These are phyloP conservation scores for Henckelia pumila DNA, from an alignment of 257 asterid genomes.

Conservation along the genomic window DNA sequence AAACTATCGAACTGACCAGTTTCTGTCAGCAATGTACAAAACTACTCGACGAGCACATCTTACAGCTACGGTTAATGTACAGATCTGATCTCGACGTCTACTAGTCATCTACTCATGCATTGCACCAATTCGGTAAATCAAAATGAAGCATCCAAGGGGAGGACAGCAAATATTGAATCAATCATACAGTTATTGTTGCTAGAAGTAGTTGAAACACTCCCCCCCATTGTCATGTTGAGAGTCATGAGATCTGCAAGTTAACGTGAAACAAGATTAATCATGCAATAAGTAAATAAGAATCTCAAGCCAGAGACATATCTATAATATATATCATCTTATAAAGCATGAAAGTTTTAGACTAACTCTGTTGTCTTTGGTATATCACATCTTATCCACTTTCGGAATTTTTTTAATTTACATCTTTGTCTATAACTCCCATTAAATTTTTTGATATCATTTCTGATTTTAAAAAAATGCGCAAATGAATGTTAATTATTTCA, in stretches of 20 bases:
- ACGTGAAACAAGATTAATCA: background rate
- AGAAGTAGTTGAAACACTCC: background rate
- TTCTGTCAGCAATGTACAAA: conserved; percentile 27
- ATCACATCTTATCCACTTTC: no score
- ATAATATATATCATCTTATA: no score
- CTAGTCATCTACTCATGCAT: conserved; percentile 20
- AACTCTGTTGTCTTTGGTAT: no score
- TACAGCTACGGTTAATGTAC: conserved; percentile 22
- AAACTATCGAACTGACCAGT: conserved; percentile 20
- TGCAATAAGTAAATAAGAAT: background rate
- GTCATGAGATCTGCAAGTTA: conserved; percentile 32
- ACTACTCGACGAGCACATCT: conserved; percentile 5
- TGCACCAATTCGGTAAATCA: conserved; percentile 22
- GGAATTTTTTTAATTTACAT: no score
- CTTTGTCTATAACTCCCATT: no score
- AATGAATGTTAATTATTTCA: no score
- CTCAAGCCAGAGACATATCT: no score
- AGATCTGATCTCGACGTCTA: conserved; percentile 21
- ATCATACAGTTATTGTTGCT: conserved; percentile 17
- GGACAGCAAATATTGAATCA: conserved; percentile 12
- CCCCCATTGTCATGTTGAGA: conserved; percentile 21
- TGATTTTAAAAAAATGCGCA: no score
- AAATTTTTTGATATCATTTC: no score
- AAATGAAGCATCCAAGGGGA: conserved; percentile 15
- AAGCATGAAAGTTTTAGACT: no score